Percentiles rank a stretch among this genome's conserved stretches.
Evolutionary conservation across 2,329 filamentous ascomycete genomes (phyloP).

Genomic region (Colletotrichum tropicicola): DNA sequence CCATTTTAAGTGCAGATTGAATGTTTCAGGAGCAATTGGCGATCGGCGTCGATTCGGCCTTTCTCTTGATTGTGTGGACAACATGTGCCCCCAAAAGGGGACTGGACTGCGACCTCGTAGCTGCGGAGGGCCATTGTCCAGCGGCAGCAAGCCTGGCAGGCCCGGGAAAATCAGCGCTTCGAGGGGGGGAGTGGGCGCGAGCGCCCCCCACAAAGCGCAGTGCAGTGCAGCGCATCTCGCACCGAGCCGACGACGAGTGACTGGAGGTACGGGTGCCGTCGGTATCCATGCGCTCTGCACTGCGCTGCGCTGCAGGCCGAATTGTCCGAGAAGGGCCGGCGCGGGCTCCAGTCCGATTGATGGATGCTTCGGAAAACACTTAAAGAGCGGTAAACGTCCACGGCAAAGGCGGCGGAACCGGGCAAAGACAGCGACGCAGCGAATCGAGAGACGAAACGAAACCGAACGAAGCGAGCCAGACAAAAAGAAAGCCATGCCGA

Average conservation of each 20-base stretch:
- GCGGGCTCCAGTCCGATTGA: constrained; percentile 18
- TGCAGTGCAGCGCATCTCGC: constrained; percentile 26
- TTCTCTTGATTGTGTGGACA: constrained; percentile 30
- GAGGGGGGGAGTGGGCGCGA: constrained; percentile 37
- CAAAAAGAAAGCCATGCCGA: constrained; percentile 29
- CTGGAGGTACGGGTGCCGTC: constrained; percentile 26
- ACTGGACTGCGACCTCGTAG: constrained; percentile 20
- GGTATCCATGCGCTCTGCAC: constrained; percentile 20
- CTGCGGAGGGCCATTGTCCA: constrained; percentile 13
- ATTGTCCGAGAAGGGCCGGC: constrained; percentile 38
- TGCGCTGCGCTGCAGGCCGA: constrained; percentile 28
- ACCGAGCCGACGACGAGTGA: constrained; percentile 23
- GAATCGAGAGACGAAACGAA: neutral
- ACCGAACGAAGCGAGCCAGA: constrained; percentile 11
- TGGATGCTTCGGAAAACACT: constrained; percentile 16
- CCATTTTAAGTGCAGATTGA: constrained; percentile 23
- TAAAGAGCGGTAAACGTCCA: constrained; percentile 10
- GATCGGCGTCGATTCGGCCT: constrained; percentile 35
- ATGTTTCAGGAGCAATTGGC: constrained; percentile 29
- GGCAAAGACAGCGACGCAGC: neutral
- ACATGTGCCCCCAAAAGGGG: constrained; percentile 15
- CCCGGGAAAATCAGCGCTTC: constrained; percentile 8
- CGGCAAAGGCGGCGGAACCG: neutral
- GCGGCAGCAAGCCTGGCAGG: neutral
- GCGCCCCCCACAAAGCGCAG: constrained; percentile 36